A percentile compares a stretch with the other conserved stretches of the same genome.
phyloP scores from a whole-genome alignment of 1,284 basidiomycete genomes.

The Apiotrichum gamsii region DNA sequence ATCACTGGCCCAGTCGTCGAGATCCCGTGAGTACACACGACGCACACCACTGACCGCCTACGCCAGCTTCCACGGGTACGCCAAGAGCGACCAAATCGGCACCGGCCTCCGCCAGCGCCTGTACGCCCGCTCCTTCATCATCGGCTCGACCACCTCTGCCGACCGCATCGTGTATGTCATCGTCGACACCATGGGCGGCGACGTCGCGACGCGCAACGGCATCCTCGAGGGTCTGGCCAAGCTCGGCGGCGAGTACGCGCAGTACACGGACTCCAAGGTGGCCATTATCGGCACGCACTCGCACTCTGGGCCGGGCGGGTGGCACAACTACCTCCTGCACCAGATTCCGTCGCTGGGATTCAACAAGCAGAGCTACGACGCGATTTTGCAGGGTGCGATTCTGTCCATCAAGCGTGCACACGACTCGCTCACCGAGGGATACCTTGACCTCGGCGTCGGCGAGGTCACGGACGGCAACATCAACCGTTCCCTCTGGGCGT shows the following conservation, averaged over 20 bases:
- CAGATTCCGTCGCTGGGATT: conserved; percentile 10
- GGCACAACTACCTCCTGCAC: conserved; percentile 13
- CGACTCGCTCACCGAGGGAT: conserved; percentile 3
- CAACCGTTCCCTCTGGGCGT: conserved; percentile 12
- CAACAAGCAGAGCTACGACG: conserved; percentile 7
- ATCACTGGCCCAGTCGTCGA: conserved; percentile 14
- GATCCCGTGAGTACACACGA: too few species aligned
- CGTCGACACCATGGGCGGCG: conserved; percentile 5
- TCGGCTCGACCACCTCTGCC: neutral
- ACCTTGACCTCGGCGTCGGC: conserved; percentile 5
- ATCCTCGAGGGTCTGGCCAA: conserved; percentile 7
- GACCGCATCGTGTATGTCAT: conserved; percentile 12
- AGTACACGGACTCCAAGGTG: conserved; percentile 2
- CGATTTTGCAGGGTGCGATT: conserved; percentile 7
- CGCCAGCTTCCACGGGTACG: conserved; percentile 13
- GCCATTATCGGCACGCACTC: conserved; percentile 10
- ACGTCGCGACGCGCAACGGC: conserved; percentile 8
- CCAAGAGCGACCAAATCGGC: conserved; percentile 7
- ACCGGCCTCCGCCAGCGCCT: conserved; percentile 9
- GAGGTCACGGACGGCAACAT: conserved; percentile 13
- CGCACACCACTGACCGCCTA: too few species aligned
- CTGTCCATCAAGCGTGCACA: conserved; percentile 7
- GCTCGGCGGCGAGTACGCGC: neutral
- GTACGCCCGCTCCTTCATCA: conserved; percentile 12
- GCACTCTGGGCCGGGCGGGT: conserved; percentile 13